These are phyloP conservation scores for Saccharomyces hybrid DNA, from an alignment of 1,139 yeast species.

Conservation along the genomic window DNA sequence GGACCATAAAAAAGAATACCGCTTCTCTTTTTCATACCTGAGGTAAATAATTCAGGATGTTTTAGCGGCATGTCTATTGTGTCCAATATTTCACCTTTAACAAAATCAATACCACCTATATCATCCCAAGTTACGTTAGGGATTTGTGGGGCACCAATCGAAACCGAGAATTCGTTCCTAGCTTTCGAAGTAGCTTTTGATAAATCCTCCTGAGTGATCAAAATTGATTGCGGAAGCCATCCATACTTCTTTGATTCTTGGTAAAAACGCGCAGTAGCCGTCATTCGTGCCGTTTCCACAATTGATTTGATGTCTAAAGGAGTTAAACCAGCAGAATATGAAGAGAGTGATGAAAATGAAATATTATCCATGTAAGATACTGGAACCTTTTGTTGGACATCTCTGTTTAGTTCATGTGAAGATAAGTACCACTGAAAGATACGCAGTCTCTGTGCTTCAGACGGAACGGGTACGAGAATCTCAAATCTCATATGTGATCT, in stretches of 20 bases:
- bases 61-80: too few species aligned
- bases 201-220: slow-evolving; percentile 42
- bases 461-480: slow-evolving; percentile 67
- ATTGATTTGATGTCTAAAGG: slow-evolving; percentile 78
- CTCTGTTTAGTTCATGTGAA: slow-evolving; percentile 28
- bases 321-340: slow-evolving; percentile 88
- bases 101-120: slow-evolving; percentile 61
- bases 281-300: slow-evolving; percentile 50
- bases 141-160: slow-evolving; percentile 94
- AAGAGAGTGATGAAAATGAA: slow-evolving; percentile 51
- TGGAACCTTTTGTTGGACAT: not conserved
- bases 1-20: too few species aligned
- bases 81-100: slow-evolving; percentile 67
- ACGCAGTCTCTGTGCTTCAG: slow-evolving; percentile 60
- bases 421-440: slow-evolving; percentile 46
- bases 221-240: slow-evolving; percentile 17
- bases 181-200: slow-evolving; percentile 72
- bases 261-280: slow-evolving; percentile 38
- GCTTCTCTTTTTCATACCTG: too few species aligned
- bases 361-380: slow-evolving; percentile 45
- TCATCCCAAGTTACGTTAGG: slow-evolving; percentile 97
- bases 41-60: too few species aligned
- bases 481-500: slow-evolving; percentile 73
- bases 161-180: slow-evolving; percentile 79
- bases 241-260: slow-evolving; percentile 27